Conservation (phyloP, 768 basidiomycete species). For the Coprinellus micaceus region DNA sequence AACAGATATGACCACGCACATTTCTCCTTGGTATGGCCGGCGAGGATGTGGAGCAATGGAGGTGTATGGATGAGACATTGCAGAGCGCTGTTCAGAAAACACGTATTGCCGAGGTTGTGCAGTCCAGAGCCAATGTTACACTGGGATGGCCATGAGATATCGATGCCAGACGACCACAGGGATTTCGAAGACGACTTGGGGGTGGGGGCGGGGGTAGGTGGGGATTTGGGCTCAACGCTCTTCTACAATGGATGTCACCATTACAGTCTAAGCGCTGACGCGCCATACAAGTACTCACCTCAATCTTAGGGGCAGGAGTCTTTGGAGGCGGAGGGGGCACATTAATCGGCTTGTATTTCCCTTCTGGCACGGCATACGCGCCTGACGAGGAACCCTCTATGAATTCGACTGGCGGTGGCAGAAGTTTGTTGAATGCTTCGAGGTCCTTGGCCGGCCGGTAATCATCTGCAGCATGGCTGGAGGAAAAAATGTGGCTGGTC, state of each 20-base stretch:
- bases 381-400: slow-evolving; percentile 83
- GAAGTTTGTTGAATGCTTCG: slow-evolving; percentile 72
- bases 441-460: slow-evolving; percentile 67
- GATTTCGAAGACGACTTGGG: slow-evolving; percentile 20
- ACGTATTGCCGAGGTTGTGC: slow-evolving; percentile 88
- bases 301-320: slow-evolving; percentile 39
- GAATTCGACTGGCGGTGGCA: slow-evolving; percentile 79
- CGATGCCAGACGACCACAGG: slow-evolving; percentile 42
- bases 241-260: not conserved
- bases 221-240: slow-evolving; percentile 15
- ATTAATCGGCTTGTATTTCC: slow-evolving; percentile 82
- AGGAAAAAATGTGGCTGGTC: slow-evolving; percentile 44
- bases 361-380: slow-evolving; percentile 63
- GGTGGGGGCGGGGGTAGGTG: slow-evolving; percentile 20
- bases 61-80: slow-evolving; percentile 94
- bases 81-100: slow-evolving; percentile 91
- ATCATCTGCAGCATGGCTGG: slow-evolving; percentile 48
- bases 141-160: slow-evolving; percentile 57
- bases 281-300: slow-evolving; percentile 2
- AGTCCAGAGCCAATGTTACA: slow-evolving; percentile 58
- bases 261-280: not conserved
- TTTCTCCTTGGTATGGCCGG: slow-evolving; percentile 46
- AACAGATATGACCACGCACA: slow-evolving; percentile 47
- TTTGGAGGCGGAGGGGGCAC: slow-evolving; percentile 47
- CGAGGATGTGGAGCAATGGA: slow-evolving; percentile 67